Percentiles rank a stretch among this genome's conserved stretches.
phyloP scores from a whole-genome alignment of 2,329 filamentous ascomycete species.

The Fusarium sp. region DNA sequence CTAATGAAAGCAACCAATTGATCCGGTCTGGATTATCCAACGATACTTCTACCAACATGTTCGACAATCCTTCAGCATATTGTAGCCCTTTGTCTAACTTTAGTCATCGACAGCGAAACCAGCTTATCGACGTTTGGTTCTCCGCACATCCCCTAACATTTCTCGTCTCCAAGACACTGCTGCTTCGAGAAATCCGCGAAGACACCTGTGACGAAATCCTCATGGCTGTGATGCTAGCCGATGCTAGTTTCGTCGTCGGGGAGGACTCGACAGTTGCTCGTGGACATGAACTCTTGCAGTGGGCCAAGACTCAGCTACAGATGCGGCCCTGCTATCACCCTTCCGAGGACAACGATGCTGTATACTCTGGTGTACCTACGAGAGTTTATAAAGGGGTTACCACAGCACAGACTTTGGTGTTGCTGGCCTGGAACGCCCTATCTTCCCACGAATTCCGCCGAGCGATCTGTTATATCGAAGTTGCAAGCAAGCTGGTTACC shows the following conservation, averaged over 20 bases:
- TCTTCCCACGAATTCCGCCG: constrained; percentile 46
- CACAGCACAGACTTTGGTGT: constrained; percentile 48
- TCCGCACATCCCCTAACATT: constrained; percentile 52
- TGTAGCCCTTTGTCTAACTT: constrained; percentile 45
- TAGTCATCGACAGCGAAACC: constrained; percentile 46
- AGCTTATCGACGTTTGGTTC: constrained; percentile 55
- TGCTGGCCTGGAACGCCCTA: constrained; percentile 52
- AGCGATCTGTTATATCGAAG: constrained; percentile 49
- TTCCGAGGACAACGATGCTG: constrained; percentile 30
- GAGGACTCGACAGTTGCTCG: constrained; percentile 42
- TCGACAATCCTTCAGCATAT: constrained; percentile 38
- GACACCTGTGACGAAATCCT: constrained; percentile 52
- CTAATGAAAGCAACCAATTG: constrained; percentile 42
- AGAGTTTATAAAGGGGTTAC: constrained; percentile 47
- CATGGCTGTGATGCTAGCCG: constrained; percentile 52
- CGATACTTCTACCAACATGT: constrained; percentile 46
- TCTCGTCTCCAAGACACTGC: constrained; percentile 53
- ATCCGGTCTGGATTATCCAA: constrained; percentile 42
- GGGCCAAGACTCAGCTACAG: constrained; percentile 48
- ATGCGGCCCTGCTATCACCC: constrained; percentile 38
- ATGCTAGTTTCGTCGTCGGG: constrained; percentile 49
- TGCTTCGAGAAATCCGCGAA: constrained; percentile 51
- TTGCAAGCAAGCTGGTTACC: constrained; percentile 45
- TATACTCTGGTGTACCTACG: constrained; percentile 45
- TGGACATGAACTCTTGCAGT: constrained; percentile 47